Base-by-base conservation (phyloP, 208 protist species). In the Trypanosoma grayi region DNA sequence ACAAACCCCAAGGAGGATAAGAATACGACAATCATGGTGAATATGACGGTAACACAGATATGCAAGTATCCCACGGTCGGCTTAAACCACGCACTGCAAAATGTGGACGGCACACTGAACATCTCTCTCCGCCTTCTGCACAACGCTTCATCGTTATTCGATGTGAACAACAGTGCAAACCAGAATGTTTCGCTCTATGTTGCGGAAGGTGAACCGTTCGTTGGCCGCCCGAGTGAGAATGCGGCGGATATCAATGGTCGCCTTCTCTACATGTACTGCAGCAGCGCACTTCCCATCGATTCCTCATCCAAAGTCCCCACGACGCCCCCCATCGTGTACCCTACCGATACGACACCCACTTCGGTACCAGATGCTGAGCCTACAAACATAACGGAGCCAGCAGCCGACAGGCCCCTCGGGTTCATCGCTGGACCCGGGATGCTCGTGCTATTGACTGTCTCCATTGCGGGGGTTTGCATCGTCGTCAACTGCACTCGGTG, bases 91-190 rank as follows among this genome's bases (percentile, higher is more conserved):
- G 18, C 3, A 16, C 4, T 58, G 4, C 31, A n/a, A 11, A n/a
- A 11, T 16, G 28, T 7, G 27, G 34, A 55, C 10, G 36, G 11
- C 20, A 33, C 27, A 28, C 14, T 57, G 36, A 39, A 52, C n/a
- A 9, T 70, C 5, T 45, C 28, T 13, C 14, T 70, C 31, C 48
- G 45, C 14, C 24, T 70, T 27, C 45, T 70, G 36, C 47, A 70
- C 18, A 70, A 70, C 27, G 54, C 64, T 14, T 58, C 64, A 30
- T 27, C 47, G 47, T 2, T 18, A 14, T 47, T 8, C 4, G n/a
- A 13, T 36, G 37, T 37, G 20, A 20, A 6, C 20, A 46, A 20
- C 8, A 31, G 24, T 16, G 6, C 13, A 30, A 37, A 33, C 13
- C 60, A 47, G 13, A 13, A 10, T 55, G 37, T 40, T 24, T n/a